phyloP scores from a whole-genome alignment of 1,284 basidiomycete genomes.

The Cryptococcus depauperatus region DNA sequence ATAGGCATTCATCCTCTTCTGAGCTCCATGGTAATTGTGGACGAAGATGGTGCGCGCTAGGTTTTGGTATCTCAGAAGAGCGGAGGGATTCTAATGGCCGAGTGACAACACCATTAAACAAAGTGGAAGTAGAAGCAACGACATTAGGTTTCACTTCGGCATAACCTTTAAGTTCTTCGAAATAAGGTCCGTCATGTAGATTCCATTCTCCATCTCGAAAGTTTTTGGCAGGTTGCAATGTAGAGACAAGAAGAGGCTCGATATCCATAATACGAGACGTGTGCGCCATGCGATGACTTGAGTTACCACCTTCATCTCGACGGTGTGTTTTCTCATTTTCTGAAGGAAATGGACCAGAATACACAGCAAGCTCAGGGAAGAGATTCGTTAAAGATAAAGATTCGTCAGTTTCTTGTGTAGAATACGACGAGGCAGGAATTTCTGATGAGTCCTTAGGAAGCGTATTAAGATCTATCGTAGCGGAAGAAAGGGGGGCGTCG shows the following conservation, averaged over 20 bases:
- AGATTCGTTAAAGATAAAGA: conserved; percentile 40
- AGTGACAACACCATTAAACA: conserved; percentile 39
- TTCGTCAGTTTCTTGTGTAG: neutral
- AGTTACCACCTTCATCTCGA: conserved; percentile 48
- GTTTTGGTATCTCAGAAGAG: conserved; percentile 46
- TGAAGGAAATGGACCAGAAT: conserved; percentile 38
- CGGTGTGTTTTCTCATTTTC: conserved; percentile 42
- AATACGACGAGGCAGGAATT: conserved; percentile 3
- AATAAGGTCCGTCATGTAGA: conserved; percentile 45
- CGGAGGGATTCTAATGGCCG: conserved; percentile 43
- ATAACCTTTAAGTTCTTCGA: conserved; percentile 43
- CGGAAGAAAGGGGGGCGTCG: conserved; percentile 23
- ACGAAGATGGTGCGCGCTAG: conserved; percentile 49
- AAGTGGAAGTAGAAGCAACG: conserved; percentile 25
- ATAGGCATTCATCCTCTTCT: conserved; percentile 68
- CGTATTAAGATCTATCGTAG: conserved; percentile 30
- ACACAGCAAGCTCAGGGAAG: conserved; percentile 51
- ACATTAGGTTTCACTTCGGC: conserved; percentile 32
- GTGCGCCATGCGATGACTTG: conserved; percentile 46
- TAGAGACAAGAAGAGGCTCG: conserved; percentile 51
- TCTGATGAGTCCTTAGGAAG: conserved; percentile 11
- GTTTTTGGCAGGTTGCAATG: conserved; percentile 50
- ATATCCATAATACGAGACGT: conserved; percentile 51
- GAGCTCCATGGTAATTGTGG: conserved; percentile 64
- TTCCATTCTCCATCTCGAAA: conserved; percentile 45